Conservation (phyloP, 2,329 filamentous ascomycete species). For the Ophiobolus disseminans region DNA sequence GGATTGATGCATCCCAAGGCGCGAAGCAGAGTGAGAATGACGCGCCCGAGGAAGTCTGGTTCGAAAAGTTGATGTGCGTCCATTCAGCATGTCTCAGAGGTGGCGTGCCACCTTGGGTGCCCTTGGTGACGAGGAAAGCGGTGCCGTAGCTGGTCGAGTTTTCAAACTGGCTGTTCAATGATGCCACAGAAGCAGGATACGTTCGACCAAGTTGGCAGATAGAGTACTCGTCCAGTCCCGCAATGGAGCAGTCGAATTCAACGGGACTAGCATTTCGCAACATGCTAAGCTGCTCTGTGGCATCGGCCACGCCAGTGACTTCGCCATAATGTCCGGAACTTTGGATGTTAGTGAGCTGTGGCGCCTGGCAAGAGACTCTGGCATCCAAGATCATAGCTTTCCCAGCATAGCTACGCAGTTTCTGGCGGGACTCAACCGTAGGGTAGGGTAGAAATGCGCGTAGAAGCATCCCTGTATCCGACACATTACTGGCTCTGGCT, state of each 20-base stretch:
- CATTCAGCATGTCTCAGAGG: not conserved
- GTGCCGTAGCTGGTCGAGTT: slow-evolving; percentile 12
- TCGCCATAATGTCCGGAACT: not conserved
- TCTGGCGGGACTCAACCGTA: slow-evolving; percentile 8
- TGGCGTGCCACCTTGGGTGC: not conserved
- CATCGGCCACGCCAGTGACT: not conserved
- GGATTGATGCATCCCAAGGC: slow-evolving; percentile 11
- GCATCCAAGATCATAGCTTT: slow-evolving; percentile 13
- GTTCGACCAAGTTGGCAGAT: slow-evolving; percentile 9
- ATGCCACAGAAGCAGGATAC: not conserved
- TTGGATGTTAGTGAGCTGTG: not conserved
- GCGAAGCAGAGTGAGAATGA: slow-evolving; percentile 12
- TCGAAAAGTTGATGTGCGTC: not conserved
- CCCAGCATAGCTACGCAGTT: slow-evolving; percentile 5
- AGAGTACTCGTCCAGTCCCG: slow-evolving; percentile 3
- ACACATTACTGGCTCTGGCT: not conserved
- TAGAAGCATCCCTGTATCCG: slow-evolving; percentile 12
- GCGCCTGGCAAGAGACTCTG: slow-evolving; percentile 14
- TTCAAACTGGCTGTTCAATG: slow-evolving; percentile 6
- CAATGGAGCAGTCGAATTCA: slow-evolving; percentile 6
- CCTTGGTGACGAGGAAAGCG: slow-evolving; percentile 8
- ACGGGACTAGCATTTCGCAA: not conserved
- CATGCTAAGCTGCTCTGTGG: not conserved
- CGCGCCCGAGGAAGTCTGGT: not conserved
- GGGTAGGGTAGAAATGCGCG: slow-evolving; percentile 13